Evolutionary conservation across 2,329 filamentous ascomycete species (phyloP).

Genomic region (Teratosphaeria gauchensis): DNA sequence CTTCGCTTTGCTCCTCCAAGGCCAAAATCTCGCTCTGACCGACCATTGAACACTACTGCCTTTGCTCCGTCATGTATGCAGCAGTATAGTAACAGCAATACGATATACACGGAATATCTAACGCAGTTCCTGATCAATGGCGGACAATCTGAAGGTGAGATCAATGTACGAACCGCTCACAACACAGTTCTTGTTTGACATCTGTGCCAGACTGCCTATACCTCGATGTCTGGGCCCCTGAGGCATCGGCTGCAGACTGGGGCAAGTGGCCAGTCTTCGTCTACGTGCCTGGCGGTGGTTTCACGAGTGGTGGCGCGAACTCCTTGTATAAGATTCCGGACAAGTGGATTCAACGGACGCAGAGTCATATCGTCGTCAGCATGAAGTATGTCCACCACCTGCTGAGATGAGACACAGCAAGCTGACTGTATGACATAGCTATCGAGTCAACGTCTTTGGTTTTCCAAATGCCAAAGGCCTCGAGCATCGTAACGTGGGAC

Average conservation of each 20-base stretch:
- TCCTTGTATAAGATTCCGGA: not conserved
- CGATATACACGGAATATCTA: not conserved
- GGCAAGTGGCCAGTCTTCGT: slow-evolving; percentile 3
- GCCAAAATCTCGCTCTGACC: not conserved
- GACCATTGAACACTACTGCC: not conserved
- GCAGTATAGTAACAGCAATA: not conserved
- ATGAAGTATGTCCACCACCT: slow-evolving; percentile 15
- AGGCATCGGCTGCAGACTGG: not conserved
- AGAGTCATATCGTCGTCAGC: slow-evolving; percentile 32
- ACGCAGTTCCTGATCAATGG: not conserved
- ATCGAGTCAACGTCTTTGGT: slow-evolving; percentile 35
- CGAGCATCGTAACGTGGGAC: slow-evolving; percentile 37
- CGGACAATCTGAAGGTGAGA: not conserved
- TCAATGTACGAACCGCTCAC: not conserved
- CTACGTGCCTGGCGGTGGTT: slow-evolving; percentile 7
- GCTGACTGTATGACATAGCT: slow-evolving; percentile 20
- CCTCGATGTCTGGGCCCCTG: slow-evolving; percentile 4
- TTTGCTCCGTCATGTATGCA: not conserved
- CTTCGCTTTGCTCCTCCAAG: slow-evolving; percentile 38
- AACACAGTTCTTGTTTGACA: slow-evolving; percentile 1
- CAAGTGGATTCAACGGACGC: slow-evolving; percentile 1
- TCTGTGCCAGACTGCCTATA: slow-evolving; percentile 4
- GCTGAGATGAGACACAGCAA: not conserved
- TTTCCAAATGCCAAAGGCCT: slow-evolving; percentile 27
- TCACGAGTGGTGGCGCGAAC: slow-evolving; percentile 1